Conservation (phyloP, 1,284 basidiomycete species). For the Puccinia coronata region DNA sequence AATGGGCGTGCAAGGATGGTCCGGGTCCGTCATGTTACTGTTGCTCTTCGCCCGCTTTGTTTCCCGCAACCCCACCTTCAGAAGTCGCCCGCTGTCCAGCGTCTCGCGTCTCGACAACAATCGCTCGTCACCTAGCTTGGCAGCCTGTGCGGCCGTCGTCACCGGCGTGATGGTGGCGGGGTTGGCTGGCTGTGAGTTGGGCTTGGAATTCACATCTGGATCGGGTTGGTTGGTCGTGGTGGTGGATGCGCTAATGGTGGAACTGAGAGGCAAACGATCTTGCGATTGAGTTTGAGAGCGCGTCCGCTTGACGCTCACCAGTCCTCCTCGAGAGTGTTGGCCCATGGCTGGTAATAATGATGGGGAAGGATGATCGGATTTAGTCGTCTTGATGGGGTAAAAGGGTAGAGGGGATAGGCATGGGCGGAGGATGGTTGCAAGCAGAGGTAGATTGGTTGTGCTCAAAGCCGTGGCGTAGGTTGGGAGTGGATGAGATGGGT, state of each 20-base stretch:
- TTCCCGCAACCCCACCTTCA: constrained; percentile 11
- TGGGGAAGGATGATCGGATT: not conserved
- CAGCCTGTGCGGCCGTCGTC: not conserved
- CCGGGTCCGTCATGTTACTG: constrained; percentile 16
- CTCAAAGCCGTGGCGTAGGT: constrained; percentile 40
- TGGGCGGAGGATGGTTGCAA: constrained; percentile 4
- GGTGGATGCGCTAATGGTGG: not conserved
- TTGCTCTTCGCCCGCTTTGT: constrained; percentile 43
- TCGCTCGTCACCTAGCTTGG: not conserved
- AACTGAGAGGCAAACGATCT: constrained; percentile 12
- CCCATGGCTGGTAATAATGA: constrained; percentile 1
- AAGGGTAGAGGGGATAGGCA: constrained; percentile 45
- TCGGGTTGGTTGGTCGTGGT: constrained; percentile 2
- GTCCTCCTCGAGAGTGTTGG: constrained; percentile 4
- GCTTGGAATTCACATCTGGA: not conserved
- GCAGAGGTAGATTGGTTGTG: constrained; percentile 8
- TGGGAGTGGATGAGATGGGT: constrained; percentile 46
- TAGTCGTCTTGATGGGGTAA: not conserved
- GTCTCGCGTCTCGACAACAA: constrained; percentile 24
- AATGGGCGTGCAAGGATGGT: not conserved
- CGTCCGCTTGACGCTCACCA: constrained; percentile 32
- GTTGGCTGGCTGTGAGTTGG: not conserved
- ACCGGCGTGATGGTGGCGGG: not conserved
- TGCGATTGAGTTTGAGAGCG: constrained; percentile 44
- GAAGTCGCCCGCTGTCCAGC: constrained; percentile 6